Base-by-base conservation (phyloP, 2,329 filamentous ascomycete genomes). In the Arthrinium puccinioides region DNA sequence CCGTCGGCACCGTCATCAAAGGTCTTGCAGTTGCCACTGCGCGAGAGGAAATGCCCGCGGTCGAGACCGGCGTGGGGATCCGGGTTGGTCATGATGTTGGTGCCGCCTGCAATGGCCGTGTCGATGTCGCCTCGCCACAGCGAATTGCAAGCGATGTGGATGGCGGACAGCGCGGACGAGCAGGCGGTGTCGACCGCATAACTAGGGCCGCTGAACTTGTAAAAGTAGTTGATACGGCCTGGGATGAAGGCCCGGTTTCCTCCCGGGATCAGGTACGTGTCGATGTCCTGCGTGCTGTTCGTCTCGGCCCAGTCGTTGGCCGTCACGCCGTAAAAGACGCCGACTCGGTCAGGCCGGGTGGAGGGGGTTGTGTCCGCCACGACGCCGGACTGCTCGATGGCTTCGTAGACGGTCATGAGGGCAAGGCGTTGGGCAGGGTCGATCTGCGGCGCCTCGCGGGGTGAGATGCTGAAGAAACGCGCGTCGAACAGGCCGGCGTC, bases 401-500 rank as follows among this genome's bases (percentile, higher is more conserved):
- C 79, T 48, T 84, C 79, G 44, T 83, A 84, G 0, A 76, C 77
- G 6, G 78, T 81, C 19, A 77, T 69, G 6, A 84, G 58, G 3
- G 76, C 73, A 18, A 83, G 58, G 45, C 80, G 67, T 50, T 81
- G 79, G 61, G 77, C 76, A 1, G 80, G 80, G 52, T 84, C 79
- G 3, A 75, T 80, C 46, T 51, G 37, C 6, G 29, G 26, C 9
- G 46, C 50, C 25, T 54, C 50, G 15, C 44, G 38, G 1, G 51
- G 51, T 1, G 48, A 49, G 6, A 51, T 48, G 18, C 48, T 48
- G 25, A 54, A 54, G 34, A 54, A 51, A 1, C 28, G 33, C 2
- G 45, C 40, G 27, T 54, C 50, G 27, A 53, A 53, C 9, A 39
- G 9, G 4, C 37, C 48, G 5, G 48, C 43, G 9, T 47, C 32